These are phyloP conservation scores for Annona squamosa DNA, from an alignment of 164 flowering plant genomes.

Conservation along the genomic window DNA sequence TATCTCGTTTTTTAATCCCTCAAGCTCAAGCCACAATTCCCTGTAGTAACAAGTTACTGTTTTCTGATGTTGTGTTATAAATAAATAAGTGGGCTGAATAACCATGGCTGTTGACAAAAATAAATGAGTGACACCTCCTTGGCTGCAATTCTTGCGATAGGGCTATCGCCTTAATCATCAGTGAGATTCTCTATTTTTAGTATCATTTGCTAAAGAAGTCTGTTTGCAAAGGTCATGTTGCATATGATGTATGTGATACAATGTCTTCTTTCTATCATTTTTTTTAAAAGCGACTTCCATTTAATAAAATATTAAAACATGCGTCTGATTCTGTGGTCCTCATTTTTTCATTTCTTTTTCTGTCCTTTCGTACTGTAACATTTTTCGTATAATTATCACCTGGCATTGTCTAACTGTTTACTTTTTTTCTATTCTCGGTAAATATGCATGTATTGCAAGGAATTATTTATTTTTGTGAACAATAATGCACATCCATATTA, in stretches of 20 bases:
- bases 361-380: no score
- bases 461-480: background rate
- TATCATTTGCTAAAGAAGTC: background rate
- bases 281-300: no score
- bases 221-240: background rate
- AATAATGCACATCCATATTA: no score
- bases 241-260: background rate
- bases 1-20: no score
- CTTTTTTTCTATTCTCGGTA: background rate
- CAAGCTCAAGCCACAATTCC: no score
- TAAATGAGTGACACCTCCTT: background rate
- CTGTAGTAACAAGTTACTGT: no score
- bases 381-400: no score
- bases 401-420: background rate
- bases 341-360: no score
- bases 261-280: background rate
- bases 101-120: background rate
- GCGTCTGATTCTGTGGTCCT: no score
- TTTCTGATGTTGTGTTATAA: no score
- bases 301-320: no score
- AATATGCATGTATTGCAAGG: no score
- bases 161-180: background rate
- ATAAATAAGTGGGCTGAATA: background rate
- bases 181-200: background rate
- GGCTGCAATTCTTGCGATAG: background rate